Evolutionary conservation across 1,139 yeast genomes (phyloP).

Genomic region (Lodderomyces jiufengensis): DNA sequence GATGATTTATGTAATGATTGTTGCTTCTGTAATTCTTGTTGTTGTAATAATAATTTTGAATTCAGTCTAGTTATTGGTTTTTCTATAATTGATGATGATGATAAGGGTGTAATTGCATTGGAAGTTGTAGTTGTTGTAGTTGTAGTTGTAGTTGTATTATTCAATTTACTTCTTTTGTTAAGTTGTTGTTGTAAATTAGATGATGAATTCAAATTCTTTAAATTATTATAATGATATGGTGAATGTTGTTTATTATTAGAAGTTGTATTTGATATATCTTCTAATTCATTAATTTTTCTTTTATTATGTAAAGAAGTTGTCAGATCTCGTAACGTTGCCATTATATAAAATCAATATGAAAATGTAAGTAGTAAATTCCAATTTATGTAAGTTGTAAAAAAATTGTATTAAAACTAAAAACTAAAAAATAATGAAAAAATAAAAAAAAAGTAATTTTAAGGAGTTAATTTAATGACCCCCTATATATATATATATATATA

Average conservation of each 20-base stretch:
- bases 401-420: too few relatives aligned
- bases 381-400: too few relatives aligned
- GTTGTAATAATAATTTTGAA: conserved; percentile 3
- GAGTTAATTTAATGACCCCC: too few relatives aligned
- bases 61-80: conserved; percentile 11
- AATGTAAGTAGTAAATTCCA: too few relatives aligned
- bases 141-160: neutral
- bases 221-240: conserved; percentile 13
- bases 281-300: conserved; percentile 33
- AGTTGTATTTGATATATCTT: conserved; percentile 31
- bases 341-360: too few relatives aligned
- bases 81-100: neutral
- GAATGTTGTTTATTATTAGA: conserved; percentile 8
- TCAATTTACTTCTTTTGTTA: neutral
- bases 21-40: conserved; percentile 4
- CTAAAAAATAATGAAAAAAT: too few relatives aligned
- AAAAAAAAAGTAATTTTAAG: too few relatives aligned
- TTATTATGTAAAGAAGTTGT: conserved; percentile 15
- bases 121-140: conserved; percentile 1
- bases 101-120: neutral
- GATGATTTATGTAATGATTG: neutral
- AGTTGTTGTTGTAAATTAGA: conserved; percentile 3
- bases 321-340: neutral
- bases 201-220: too few relatives aligned
- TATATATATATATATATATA: too few relatives aligned